Percentiles rank a stretch among this genome's conserved stretches.
Conservation (phyloP, 2,329 filamentous ascomycete species). For the Dactylellina drechsleri region DNA sequence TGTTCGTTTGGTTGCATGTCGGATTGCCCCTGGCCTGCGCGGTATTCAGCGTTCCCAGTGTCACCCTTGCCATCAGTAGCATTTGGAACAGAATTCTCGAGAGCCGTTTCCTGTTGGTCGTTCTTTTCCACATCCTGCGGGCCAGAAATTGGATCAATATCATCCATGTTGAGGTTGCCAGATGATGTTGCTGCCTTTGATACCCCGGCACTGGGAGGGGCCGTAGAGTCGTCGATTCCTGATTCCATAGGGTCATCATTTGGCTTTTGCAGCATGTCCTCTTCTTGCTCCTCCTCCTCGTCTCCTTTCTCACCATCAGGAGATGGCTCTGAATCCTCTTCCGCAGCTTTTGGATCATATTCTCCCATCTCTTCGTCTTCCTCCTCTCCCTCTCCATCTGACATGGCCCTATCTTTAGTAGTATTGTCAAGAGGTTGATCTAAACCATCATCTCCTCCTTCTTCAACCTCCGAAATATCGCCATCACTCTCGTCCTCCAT, state of each 20-base stretch:
- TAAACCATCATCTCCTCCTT: slow-evolving; percentile 64
- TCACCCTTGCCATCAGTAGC: slow-evolving; percentile 34
- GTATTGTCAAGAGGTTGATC: slow-evolving; percentile 59
- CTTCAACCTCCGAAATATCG: slow-evolving; percentile 69
- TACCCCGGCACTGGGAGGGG: slow-evolving; percentile 53
- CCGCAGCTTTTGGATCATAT: slow-evolving; percentile 63
- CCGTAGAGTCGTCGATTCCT: slow-evolving; percentile 55
- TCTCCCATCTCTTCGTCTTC: slow-evolving; percentile 68
- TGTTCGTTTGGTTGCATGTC: slow-evolving; percentile 55
- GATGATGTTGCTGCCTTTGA: slow-evolving; percentile 54
- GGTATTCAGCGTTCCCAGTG: slow-evolving; percentile 44
- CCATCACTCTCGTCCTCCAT: slow-evolving; percentile 67
- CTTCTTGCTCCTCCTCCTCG: slow-evolving; percentile 1
- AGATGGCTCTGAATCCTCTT: slow-evolving; percentile 62
- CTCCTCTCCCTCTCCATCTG: slow-evolving; percentile 61
- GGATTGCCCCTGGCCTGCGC: slow-evolving; percentile 29
- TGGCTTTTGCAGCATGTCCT: slow-evolving; percentile 21
- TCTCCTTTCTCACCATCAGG: slow-evolving; percentile 60
- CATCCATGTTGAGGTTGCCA: slow-evolving; percentile 55
- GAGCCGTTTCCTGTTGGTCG: slow-evolving; percentile 43
- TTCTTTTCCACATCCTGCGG: slow-evolving; percentile 56
- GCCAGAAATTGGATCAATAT: slow-evolving; percentile 53
- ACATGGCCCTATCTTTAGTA: slow-evolving; percentile 64
- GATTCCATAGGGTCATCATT: slow-evolving; percentile 36
- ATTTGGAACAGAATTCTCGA: slow-evolving; percentile 53